phyloP scores from a whole-genome alignment of 352 stramenopile species.

The Pythium insidiosum region DNA sequence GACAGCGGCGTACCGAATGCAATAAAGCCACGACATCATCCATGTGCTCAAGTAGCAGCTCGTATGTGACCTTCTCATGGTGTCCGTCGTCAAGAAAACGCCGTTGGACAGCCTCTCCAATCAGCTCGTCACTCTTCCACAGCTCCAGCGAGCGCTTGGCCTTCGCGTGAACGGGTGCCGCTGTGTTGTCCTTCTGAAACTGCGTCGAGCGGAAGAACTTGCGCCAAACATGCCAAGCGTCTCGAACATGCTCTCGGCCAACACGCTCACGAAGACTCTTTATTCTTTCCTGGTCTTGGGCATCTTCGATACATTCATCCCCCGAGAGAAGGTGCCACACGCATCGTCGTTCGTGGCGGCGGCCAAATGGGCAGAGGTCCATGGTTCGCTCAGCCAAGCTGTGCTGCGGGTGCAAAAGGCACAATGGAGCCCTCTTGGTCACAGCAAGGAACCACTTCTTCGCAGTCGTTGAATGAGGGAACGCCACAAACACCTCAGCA shows the following conservation, averaged over 20 bases:
- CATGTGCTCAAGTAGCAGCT: conserved; percentile 30
- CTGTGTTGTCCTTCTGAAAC: not conserved
- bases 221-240: conserved; percentile 62
- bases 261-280: conserved; percentile 29
- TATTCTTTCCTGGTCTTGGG: too few relatives aligned
- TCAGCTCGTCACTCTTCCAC: conserved; percentile 53
- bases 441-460: conserved; percentile 69
- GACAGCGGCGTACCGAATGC: conserved; percentile 25
- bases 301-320: too few relatives aligned
- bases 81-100: conserved; percentile 18
- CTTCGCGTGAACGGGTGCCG: conserved; percentile 23
- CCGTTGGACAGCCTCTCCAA: conserved; percentile 34
- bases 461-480: conserved; percentile 50
- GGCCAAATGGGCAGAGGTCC: conserved; percentile 43
- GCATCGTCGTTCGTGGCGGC: conserved; percentile 44
- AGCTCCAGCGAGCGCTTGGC: conserved; percentile 47
- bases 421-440: too few relatives aligned
- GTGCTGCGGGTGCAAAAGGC: not conserved
- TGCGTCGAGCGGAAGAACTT: conserved; percentile 35
- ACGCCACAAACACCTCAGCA: conserved; percentile 58
- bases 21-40: conserved; percentile 38
- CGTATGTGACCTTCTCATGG: conserved; percentile 22
- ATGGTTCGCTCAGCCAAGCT: not conserved
- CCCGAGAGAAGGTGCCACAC: conserved; percentile 56
- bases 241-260: conserved; percentile 53